Percentiles rank a stretch among this genome's conserved stretches.
phyloP scores from a whole-genome alignment of 2,329 filamentous ascomycete genomes.

The Uncinocarpus reesii region DNA sequence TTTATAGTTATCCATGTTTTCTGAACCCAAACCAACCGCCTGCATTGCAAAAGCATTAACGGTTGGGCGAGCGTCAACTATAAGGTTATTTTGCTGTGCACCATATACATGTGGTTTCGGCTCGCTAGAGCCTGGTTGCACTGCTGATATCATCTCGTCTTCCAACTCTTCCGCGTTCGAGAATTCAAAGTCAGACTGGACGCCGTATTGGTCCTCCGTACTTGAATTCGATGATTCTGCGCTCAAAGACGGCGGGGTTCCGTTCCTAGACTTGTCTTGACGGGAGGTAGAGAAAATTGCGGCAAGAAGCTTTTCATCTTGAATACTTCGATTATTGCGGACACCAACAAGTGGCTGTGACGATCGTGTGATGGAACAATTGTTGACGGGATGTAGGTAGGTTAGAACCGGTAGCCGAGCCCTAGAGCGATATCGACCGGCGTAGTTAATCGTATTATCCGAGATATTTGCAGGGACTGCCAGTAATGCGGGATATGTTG shows the following conservation, averaged over 20 bases:
- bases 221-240: slow-evolving; percentile 40
- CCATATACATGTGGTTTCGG: slow-evolving; percentile 66
- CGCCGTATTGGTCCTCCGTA: slow-evolving; percentile 40
- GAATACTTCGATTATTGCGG: slow-evolving; percentile 77
- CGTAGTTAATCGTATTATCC: slow-evolving; percentile 95
- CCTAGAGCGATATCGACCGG: slow-evolving; percentile 76
- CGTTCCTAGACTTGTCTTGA: slow-evolving; percentile 35
- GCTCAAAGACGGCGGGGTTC: slow-evolving; percentile 32
- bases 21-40: slow-evolving; percentile 81
- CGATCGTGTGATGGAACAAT: slow-evolving; percentile 90
- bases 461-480: slow-evolving; percentile 82
- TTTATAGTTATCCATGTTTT: slow-evolving; percentile 96
- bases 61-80: slow-evolving; percentile 87
- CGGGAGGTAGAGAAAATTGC: slow-evolving; percentile 76
- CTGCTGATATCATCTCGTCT: slow-evolving; percentile 52
- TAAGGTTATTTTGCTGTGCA: slow-evolving; percentile 84
- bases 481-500: slow-evolving; percentile 79
- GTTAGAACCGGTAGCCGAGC: slow-evolving; percentile 79
- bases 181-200: slow-evolving; percentile 41
- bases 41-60: slow-evolving; percentile 95
- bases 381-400: slow-evolving; percentile 93
- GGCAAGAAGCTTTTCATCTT: slow-evolving; percentile 86
- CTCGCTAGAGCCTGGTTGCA: slow-evolving; percentile 49
- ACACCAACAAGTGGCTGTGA: slow-evolving; percentile 86
- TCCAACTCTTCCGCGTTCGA: slow-evolving; percentile 57